Base-by-base conservation (phyloP, 225 moss, liverwort and hornwort species). In the Pleurozium schreberi region DNA sequence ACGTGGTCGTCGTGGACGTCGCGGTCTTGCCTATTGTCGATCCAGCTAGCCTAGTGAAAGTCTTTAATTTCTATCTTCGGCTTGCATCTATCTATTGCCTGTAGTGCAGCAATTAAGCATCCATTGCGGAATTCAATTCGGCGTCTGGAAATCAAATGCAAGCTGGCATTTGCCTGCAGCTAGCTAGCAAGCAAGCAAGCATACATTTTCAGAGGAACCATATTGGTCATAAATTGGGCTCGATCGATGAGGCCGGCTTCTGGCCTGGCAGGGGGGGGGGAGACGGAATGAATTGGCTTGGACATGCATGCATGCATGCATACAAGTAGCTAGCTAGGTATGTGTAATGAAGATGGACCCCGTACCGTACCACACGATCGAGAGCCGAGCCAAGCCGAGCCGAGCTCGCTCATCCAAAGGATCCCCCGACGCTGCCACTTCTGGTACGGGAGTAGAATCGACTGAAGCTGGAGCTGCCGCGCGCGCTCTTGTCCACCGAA, bases 391-490 rank as follows among this genome's bases (percentile, higher is more conserved):
- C 43, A 22, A 47, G 62, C 80, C 60, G 47, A 64, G 82, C 82
- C 82, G 63, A 49, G 68, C 84, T 83, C 66, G 63, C 75, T 91
- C 79, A 90, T 67, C 90, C 91, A 69, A 82, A 89, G 69, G 86
- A 93, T 69, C 89, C 91, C 52, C 89, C 90, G 33, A 92, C 66
- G 91, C 91, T 94, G 85, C 91, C 92, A 71, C 88, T 93, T 84
- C 92, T 74, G 57, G 93, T 92, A 59, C 92, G 88, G 42, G 94
- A 90, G 90, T 94, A 94, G 85, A 94, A 94, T 30, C 93, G 91
- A 71, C 91, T 94, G 92, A 93, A 93, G 49, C 87, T 93, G 75
- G 94, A 90, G 61, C 90, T 85, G 28, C 75, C 91, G 53, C 91
- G 91, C 64, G 87, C 67, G 43, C 57, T 84, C 81, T 86, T 92